A percentile compares a stretch with the other conserved stretches of the same genome.
Evolutionary conservation across 805 yeast genomes (phyloP).

Genomic region (Hemisphaericaspora nanyangensis): DNA sequence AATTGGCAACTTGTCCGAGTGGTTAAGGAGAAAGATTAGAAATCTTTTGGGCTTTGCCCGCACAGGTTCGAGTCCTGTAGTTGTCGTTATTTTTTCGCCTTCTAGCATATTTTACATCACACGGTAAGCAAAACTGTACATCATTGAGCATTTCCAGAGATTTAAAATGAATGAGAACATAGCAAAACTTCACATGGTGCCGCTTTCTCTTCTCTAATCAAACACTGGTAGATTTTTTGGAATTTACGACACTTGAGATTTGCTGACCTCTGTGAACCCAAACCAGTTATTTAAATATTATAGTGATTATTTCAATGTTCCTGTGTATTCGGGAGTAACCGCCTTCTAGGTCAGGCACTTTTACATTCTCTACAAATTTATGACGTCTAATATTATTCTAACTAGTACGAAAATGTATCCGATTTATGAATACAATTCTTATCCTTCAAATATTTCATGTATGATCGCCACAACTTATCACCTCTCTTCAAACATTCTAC

Average conservation of each 20-base stretch:
- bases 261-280: too few relatives aligned
- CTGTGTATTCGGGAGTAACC: too few relatives aligned
- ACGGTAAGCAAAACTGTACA: too few relatives aligned
- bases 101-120: too few relatives aligned
- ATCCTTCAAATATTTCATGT: slow-evolving; percentile 37
- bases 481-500: slow-evolving; percentile 43
- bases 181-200: too few relatives aligned
- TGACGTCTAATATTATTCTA: too few relatives aligned
- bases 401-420: slow-evolving; percentile 5
- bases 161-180: background rate
- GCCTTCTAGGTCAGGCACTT: background rate
- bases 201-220: too few relatives aligned
- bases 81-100: slow-evolving; percentile 40
- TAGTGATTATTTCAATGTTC: too few relatives aligned
- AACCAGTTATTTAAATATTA: too few relatives aligned
- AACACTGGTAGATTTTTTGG: too few relatives aligned
- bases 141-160: background rate
- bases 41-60: slow-evolving; percentile 57
- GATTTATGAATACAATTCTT: slow-evolving; percentile 14
- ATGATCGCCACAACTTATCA: slow-evolving; percentile 48
- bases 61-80: slow-evolving; percentile 65
- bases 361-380: background rate
- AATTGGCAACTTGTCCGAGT: slow-evolving; percentile 35
- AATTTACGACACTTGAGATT: too few relatives aligned
- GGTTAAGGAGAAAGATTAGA: slow-evolving; percentile 40